Evolutionary conservation across 495 filamentous ascomycete genomes (phyloP), one percentile per base, ranked within the genome.

Genomic region (Xylaria flabelliformis): DNA sequence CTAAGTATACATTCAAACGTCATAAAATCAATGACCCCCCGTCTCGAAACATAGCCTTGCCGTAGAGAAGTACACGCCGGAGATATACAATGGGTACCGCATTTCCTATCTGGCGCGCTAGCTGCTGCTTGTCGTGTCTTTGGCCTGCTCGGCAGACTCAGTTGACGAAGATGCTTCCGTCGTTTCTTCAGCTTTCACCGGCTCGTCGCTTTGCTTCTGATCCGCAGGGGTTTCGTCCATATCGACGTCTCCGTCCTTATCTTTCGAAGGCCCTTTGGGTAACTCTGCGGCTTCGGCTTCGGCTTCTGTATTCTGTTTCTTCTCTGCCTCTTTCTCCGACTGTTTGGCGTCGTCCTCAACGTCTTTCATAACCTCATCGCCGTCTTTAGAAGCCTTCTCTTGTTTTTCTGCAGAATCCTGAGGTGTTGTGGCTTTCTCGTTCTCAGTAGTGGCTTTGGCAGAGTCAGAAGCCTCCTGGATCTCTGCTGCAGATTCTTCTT

Each of bases 291-390:
- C 62, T 61, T 79, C 72, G 3, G 73, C 41, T 67, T 76, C 72
- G 7, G 72, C 70, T 17, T 55, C 65, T 2, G 67, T 34, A 15
- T 67, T 72, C 8, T 50, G 15, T 8, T 67, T 61, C 51, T 74
- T 74, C 48, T 77, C 69, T 9, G 62, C 68, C 21, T 75, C 74
- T 34, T 69, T 58, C 34, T 71, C 67, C 1, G 72, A 55, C 19
- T 73, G 71, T 6, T n/a, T 66, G 10, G 66, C 50, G 4, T 73
- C 73, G 5, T 34, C 36, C 19, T 59, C 70, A 2, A 48, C 72
- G 42, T 80, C 80, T 58, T 78, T 72, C 68, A 81, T 77, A 3
- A 74, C 77, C n/a, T 82, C 81, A 44, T 79, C 80, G n/a, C 77
- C 70, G 26, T 81, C 80, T 58, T 76, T 74, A 2, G 75, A 48